Percentiles rank a stretch among this genome's conserved stretches.
Evolutionary conservation across 169 alveolate species (phyloP).

Genomic region (Eimeria sp.): DNA sequence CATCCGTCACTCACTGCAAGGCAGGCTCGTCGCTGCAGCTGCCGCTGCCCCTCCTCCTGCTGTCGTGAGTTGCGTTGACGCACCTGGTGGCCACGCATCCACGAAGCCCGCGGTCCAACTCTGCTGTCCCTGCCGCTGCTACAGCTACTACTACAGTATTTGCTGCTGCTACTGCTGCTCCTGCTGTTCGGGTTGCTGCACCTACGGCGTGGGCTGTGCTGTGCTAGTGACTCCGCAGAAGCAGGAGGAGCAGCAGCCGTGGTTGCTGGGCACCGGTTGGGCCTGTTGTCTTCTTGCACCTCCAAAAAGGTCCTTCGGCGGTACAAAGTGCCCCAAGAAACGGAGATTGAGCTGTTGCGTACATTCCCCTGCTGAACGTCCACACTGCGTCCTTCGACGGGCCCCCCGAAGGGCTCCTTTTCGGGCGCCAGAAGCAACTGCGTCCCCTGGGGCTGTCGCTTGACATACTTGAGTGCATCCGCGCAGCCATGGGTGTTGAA

Average conservation of each 20-base stretch:
- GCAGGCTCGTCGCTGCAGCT: neutral
- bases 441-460: neutral
- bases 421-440: neutral
- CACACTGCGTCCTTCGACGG: neutral
- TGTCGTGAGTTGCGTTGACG: neutral
- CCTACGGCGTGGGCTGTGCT: neutral
- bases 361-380: neutral
- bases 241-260: neutral
- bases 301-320: neutral
- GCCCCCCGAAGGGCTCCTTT: neutral
- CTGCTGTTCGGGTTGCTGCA: constrained; percentile 1
- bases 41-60: constrained; percentile 20
- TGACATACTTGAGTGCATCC: neutral
- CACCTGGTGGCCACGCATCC: neutral
- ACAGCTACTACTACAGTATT: neutral
- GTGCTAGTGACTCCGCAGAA: neutral
- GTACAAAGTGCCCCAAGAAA: neutral
- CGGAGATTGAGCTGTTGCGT: neutral
- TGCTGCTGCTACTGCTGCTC: neutral
- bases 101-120: neutral
- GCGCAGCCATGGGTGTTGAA: neutral
- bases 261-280: neutral
- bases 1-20: constrained; percentile 20
- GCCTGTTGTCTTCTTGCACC: neutral
- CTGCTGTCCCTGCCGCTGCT: neutral